Evolutionary conservation across 2,329 filamentous ascomycete species (phyloP).

Genomic region (Xylariaceae sp.): DNA sequence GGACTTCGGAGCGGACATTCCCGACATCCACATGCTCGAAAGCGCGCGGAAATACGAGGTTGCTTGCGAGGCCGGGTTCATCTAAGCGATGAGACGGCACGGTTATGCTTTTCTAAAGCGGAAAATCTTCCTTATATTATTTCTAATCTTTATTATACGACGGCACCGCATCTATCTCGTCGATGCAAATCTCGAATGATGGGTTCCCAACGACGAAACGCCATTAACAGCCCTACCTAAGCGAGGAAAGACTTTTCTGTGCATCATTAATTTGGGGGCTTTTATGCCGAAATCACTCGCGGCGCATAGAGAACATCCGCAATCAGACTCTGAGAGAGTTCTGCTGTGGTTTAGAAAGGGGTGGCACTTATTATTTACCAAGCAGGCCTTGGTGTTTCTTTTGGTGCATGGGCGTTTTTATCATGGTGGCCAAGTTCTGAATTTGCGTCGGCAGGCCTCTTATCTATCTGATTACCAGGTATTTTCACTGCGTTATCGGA

Average conservation of each 20-base stretch:
- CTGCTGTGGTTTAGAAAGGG: no score
- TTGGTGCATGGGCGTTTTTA: background rate
- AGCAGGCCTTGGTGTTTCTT: background rate
- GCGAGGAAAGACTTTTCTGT: no score
- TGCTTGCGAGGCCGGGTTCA: constrained; percentile 34
- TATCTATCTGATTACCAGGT: no score
- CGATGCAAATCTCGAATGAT: background rate
- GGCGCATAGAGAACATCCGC: background rate
- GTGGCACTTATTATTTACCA: background rate
- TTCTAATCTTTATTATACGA: background rate
- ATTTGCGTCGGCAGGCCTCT: no score
- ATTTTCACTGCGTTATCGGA: no score
- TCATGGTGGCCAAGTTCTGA: background rate
- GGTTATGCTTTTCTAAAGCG: background rate
- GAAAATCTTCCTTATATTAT: background rate
- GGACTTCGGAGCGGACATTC: constrained; percentile 72
- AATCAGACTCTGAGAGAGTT: background rate
- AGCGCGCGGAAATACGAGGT: constrained; percentile 36
- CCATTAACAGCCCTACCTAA: background rate
- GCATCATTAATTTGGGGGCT: no score
- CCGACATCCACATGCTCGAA: constrained; percentile 57
- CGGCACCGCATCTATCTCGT: background rate
- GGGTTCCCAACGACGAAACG: background rate
- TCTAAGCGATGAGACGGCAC: constrained; percentile 21
- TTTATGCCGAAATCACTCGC: background rate